Conservation (phyloP, 495 filamentous ascomycete genomes). For the Podospora tetraspora region DNA sequence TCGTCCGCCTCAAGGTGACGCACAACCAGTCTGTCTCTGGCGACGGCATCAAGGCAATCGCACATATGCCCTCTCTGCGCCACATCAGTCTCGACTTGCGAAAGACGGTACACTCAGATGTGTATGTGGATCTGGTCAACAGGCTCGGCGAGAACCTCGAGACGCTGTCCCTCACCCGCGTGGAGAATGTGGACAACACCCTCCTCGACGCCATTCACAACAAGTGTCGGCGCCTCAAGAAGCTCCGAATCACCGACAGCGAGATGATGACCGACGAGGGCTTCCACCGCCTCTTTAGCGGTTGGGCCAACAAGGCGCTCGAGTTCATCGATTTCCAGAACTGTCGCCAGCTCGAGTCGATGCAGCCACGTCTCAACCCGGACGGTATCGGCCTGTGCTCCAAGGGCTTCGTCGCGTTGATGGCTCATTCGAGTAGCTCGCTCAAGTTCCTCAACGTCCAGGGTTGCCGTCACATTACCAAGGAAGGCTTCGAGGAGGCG, state of each 20-base stretch:
- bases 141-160: conserved; percentile 54
- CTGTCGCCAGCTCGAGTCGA: conserved; percentile 66
- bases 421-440: conserved; percentile 68
- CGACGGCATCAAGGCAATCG: conserved; percentile 48
- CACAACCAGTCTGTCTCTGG: conserved; percentile 49
- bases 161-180: conserved; percentile 67
- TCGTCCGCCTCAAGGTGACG: conserved; percentile 66
- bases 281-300: conserved; percentile 62
- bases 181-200: conserved; percentile 52
- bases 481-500: conserved; percentile 60
- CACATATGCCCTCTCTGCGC: conserved; percentile 52
- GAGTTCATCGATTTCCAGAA: conserved; percentile 64
- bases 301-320: conserved; percentile 69
- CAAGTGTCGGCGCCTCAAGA: conserved; percentile 59
- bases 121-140: conserved; percentile 55
- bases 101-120: conserved; percentile 47
- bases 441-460: conserved; percentile 64
- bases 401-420: conserved; percentile 67
- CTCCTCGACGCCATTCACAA: conserved; percentile 61
- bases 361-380: conserved; percentile 48
- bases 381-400: conserved; percentile 65
- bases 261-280: conserved; percentile 66
- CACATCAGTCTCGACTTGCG: conserved; percentile 67
- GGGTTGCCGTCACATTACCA: conserved; percentile 72
- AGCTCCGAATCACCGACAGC: conserved; percentile 74